These are phyloP conservation scores for Trichoderma koningiopsis DNA, from an alignment of 2,329 filamentous ascomycete species.

Conservation along the genomic window DNA sequence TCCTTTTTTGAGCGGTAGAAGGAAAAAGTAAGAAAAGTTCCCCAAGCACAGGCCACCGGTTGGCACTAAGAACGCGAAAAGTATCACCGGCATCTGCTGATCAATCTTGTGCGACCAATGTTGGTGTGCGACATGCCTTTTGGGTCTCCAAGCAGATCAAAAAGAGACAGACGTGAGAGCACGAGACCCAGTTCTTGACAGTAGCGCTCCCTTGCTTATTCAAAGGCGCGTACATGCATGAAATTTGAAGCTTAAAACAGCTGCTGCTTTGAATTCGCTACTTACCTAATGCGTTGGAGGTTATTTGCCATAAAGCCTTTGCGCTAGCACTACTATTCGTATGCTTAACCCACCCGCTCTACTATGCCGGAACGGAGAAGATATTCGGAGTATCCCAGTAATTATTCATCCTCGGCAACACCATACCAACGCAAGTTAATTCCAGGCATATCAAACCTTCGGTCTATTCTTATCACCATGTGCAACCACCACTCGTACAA, in stretches of 20 bases:
- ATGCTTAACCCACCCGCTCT: conserved; percentile 6
- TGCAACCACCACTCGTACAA: background rate
- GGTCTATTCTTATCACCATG: background rate
- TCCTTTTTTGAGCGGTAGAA: background rate
- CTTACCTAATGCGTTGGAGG: background rate
- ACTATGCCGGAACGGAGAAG: background rate
- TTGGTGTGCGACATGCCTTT: background rate
- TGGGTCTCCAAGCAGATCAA: background rate
- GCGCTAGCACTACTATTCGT: background rate
- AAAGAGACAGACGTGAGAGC: background rate
- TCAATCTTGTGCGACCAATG: background rate
- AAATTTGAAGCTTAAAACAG: background rate
- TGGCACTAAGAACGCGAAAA: background rate
- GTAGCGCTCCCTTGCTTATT: background rate
- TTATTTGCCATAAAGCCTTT: background rate
- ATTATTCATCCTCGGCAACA: background rate
- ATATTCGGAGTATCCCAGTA: background rate
- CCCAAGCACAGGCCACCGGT: background rate
- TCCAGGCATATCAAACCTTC: background rate
- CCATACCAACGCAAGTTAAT: background rate
- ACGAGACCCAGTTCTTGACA: background rate
- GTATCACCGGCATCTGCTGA: background rate
- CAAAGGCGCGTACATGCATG: background rate
- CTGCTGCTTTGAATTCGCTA: background rate
- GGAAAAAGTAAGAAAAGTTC: background rate